Evolutionary conservation across 2,329 filamentous ascomycete genomes (phyloP), one percentile per base, ranked within the genome.

Genomic region (Pseudogymnoascus verrucosus): DNA sequence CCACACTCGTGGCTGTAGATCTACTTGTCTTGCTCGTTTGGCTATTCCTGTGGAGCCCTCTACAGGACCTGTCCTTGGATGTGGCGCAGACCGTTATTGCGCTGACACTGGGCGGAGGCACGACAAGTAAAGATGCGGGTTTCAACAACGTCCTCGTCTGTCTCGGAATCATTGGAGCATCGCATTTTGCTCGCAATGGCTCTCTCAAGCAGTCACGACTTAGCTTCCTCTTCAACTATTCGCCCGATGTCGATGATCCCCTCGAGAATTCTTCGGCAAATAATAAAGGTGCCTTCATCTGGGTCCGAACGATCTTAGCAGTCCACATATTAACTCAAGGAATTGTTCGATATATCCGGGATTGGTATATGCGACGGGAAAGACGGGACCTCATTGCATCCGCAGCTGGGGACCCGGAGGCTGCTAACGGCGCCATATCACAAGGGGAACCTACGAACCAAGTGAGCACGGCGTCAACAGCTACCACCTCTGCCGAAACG

Each of bases 61-160:
- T 93, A 67, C 93, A 96, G 74, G 90, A 91, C 72, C 88, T 96
- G 72, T 89, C 93, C 64, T 82, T 97, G 69, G 93, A 97, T 74
- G 83, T 96, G 62, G 91, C 93, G 65, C 93, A 97, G 76, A 90
- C 93, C 64, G 91, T 96, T 73, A 96, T 97, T 72, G 93, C 93
- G 64, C 86, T 96, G 64, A 96, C 92, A 0, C 79, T 97, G 10
- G 93, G 93, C 66, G 93, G 92, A 65, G 91, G 91, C 65, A 89
- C 86, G 6, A 86, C 83, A 67, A 85, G 86, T 6, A 84, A 82
- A 68, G 84, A 87, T 65, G 86, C 87, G 61, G 86, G 88, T 4
- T 87, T 87, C 63, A 86, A 87, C 70, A 90, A 89, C 71, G 85
- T 90, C 57, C 80, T 89, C 61, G 84, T 88, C 42, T 91, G 88